Evolutionary conservation across 192 early-diverging fungal species (phyloP).

Genomic region (Pilobolus umbonatus): DNA sequence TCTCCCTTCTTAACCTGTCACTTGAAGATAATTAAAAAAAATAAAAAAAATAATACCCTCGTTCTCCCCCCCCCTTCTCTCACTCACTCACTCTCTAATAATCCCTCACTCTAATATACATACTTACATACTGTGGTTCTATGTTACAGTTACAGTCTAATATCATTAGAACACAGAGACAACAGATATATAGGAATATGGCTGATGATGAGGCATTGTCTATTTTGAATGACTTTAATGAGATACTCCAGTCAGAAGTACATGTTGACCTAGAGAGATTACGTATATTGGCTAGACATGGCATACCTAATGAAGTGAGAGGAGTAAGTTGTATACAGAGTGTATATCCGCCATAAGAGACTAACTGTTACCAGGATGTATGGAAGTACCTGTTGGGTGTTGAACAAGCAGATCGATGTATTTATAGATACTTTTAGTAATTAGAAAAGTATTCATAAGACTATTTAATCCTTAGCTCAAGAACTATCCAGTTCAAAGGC

Average conservation of each 20-base stretch:
- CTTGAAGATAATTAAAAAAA: too few species aligned
- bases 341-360: not conserved
- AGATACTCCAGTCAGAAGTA: conserved; percentile 76
- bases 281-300: conserved; percentile 69
- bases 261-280: conserved; percentile 80
- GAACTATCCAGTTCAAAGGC: conserved; percentile 57
- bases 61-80: too few species aligned
- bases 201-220: conserved; percentile 28
- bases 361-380: conserved; percentile 50
- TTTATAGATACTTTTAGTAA: conserved; percentile 12
- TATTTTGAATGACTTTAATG: conserved; percentile 62
- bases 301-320: conserved; percentile 76
- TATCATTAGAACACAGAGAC: conserved; percentile 5
- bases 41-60: too few species aligned
- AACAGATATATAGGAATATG: conserved; percentile 7
- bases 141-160: not conserved
- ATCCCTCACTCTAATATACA: not conserved
- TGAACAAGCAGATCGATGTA: conserved; percentile 74
- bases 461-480: conserved; percentile 40
- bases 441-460: not conserved
- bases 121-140: conserved; percentile 3
- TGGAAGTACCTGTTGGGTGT: conserved; percentile 88
- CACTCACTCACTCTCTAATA: not conserved
- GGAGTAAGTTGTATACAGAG: conserved; percentile 36
- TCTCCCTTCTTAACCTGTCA: too few species aligned